Evolutionary conservation across 2,329 filamentous ascomycete species (phyloP).

Genomic region (Aureobasidium subglaciale): DNA sequence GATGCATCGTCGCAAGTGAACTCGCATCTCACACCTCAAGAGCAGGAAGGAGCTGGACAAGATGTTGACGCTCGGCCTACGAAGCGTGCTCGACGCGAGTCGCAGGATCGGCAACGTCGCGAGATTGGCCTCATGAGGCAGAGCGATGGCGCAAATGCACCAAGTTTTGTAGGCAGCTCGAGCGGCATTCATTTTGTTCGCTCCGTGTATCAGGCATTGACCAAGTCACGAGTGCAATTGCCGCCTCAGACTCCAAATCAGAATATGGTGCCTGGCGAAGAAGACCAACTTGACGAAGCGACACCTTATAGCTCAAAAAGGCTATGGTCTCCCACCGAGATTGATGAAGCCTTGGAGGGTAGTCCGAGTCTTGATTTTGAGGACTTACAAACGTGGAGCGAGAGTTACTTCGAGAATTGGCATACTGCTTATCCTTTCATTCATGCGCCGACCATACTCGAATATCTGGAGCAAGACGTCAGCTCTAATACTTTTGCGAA

Average conservation of each 20-base stretch:
- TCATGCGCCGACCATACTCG: slow-evolving; percentile 46
- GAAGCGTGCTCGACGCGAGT: background rate
- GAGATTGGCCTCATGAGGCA: slow-evolving; percentile 49
- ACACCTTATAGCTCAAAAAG: slow-evolving; percentile 19
- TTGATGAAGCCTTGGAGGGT: slow-evolving; percentile 35
- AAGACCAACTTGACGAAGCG: slow-evolving; percentile 41
- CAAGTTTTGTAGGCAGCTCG: slow-evolving; percentile 51
- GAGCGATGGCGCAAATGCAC: slow-evolving; percentile 38
- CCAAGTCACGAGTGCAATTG: slow-evolving; percentile 13
- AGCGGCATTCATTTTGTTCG: slow-evolving; percentile 55
- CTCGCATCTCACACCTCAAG: background rate
- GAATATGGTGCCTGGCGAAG: slow-evolving; percentile 50
- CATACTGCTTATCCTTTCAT: slow-evolving; percentile 52
- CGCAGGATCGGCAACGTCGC: slow-evolving; percentile 22
- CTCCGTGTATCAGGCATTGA: slow-evolving; percentile 46
- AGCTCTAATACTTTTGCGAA: slow-evolving; percentile 27
- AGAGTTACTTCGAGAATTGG: slow-evolving; percentile 52
- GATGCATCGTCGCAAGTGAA: background rate
- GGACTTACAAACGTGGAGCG: slow-evolving; percentile 34
- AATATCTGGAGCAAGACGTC: slow-evolving; percentile 40
- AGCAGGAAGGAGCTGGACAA: background rate
- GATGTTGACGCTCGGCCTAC: background rate
- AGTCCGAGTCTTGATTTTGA: slow-evolving; percentile 29
- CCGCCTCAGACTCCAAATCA: slow-evolving; percentile 22
- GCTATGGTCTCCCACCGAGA: slow-evolving; percentile 31